A percentile compares a stretch with the other conserved stretches of the same genome.
Conservation (phyloP, 495 filamentous ascomycete genomes). For the Neurospora sp. region DNA sequence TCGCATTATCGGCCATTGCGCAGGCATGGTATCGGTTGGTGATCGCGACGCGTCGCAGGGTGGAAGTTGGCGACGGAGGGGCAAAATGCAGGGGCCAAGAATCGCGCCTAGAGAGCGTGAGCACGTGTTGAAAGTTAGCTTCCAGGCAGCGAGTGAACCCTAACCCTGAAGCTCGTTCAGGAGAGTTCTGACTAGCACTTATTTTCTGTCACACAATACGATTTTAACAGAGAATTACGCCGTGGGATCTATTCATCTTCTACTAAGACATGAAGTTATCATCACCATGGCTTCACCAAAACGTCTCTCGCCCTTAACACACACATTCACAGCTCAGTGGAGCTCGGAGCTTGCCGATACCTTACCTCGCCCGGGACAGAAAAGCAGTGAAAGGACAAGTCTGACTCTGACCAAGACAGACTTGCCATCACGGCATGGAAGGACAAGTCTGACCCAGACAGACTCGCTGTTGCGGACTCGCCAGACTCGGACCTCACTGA, state of each 20-base stretch:
- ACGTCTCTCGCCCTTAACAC: not conserved
- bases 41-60: not conserved
- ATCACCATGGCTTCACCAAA: not conserved
- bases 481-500: too few relatives aligned
- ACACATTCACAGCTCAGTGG: not conserved
- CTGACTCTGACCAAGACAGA: too few relatives aligned
- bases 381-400: too few relatives aligned
- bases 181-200: not conserved
- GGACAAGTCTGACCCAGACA: too few relatives aligned
- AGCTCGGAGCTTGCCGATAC: not conserved
- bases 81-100: not conserved
- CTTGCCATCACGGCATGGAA: too few relatives aligned
- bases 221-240: not conserved
- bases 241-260: not conserved
- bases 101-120: constrained; percentile 3
- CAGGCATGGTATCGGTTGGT: not conserved
- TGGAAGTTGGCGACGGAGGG: not conserved
- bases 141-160: not conserved
- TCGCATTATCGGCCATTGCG: constrained; percentile 7
- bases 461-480: too few relatives aligned
- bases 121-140: not conserved
- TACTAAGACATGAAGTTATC: not conserved
- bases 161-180: not conserved
- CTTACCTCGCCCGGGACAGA: too few relatives aligned
- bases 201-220: not conserved